These are phyloP conservation scores for Cladorrhinum sp. DNA, from an alignment of 2,329 filamentous ascomycete species.

Conservation along the genomic window DNA sequence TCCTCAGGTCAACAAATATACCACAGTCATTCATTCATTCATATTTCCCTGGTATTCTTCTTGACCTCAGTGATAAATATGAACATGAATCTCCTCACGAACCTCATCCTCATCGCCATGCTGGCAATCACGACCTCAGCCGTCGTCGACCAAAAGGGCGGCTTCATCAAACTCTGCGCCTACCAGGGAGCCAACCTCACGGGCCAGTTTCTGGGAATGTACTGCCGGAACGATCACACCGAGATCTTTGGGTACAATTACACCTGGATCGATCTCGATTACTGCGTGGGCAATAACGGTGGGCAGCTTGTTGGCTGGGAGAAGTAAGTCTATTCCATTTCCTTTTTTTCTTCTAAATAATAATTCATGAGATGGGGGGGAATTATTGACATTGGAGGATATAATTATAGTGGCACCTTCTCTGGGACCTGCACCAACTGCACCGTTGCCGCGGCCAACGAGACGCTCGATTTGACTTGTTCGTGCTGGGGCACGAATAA, in stretches of 20 bases:
- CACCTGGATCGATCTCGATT: constrained; percentile 39
- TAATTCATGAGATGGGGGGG: no score
- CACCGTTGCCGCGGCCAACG: constrained; percentile 7
- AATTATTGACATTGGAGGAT: not conserved
- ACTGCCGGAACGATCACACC: constrained; percentile 39
- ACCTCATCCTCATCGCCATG: not conserved
- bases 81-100: not conserved
- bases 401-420: constrained; percentile 25
- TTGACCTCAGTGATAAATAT: not conserved
- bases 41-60: not conserved
- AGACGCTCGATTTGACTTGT: constrained; percentile 27
- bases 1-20: not conserved
- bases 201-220: constrained; percentile 36
- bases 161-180: constrained; percentile 36
- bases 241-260: constrained; percentile 38
- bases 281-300: constrained; percentile 30
- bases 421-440: constrained; percentile 26
- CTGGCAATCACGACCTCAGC: not conserved
- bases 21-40: not conserved
- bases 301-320: constrained; percentile 24
- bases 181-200: constrained; percentile 35
- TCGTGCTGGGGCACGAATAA: constrained; percentile 20
- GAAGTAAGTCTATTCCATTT: constrained; percentile 19
- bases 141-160: constrained; percentile 8
- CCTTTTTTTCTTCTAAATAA: no score